These are phyloP conservation scores for Asterophora lycoperdoides DNA, from an alignment of 768 basidiomycete genomes.

Conservation along the genomic window DNA sequence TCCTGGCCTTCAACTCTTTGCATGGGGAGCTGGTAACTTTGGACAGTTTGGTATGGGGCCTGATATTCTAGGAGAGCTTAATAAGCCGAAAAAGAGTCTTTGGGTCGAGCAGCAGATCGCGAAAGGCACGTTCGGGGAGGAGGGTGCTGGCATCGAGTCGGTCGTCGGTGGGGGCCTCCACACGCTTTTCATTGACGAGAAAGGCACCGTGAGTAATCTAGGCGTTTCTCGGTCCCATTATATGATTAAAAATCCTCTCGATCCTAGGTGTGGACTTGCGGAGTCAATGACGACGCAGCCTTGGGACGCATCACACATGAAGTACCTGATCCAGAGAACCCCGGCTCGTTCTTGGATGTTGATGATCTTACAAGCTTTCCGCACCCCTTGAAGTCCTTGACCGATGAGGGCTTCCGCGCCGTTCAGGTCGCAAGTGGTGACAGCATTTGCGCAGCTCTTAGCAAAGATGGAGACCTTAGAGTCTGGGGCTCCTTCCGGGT, in stretches of 20 bases:
- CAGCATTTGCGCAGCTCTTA: slow-evolving; percentile 82
- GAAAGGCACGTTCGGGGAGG: slow-evolving; percentile 64
- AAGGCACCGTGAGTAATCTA: slow-evolving; percentile 68
- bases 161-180: slow-evolving; percentile 87
- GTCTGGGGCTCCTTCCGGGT: slow-evolving; percentile 93
- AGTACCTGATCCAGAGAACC: slow-evolving; percentile 57
- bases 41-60: slow-evolving; percentile 94
- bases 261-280: slow-evolving; percentile 78
- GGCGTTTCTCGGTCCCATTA: not conserved
- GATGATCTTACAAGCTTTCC: slow-evolving; percentile 54
- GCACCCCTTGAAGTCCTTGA: slow-evolving; percentile 62
- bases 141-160: slow-evolving; percentile 75
- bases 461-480: slow-evolving; percentile 71
- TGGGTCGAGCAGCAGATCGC: slow-evolving; percentile 77
- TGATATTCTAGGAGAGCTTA: slow-evolving; percentile 63
- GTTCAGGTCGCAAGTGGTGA: slow-evolving; percentile 83
- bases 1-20: slow-evolving; percentile 73
- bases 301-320: slow-evolving; percentile 72
- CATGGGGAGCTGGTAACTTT: slow-evolving; percentile 91
- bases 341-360: slow-evolving; percentile 52
- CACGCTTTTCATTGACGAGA: slow-evolving; percentile 83
- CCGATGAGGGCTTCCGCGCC: slow-evolving; percentile 79
- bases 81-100: slow-evolving; percentile 69
- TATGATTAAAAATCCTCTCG: not conserved
- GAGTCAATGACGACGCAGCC: slow-evolving; percentile 85